Evolutionary conservation across 1,284 basidiomycete species (phyloP).

Genomic region (Cronartium quercuum): DNA sequence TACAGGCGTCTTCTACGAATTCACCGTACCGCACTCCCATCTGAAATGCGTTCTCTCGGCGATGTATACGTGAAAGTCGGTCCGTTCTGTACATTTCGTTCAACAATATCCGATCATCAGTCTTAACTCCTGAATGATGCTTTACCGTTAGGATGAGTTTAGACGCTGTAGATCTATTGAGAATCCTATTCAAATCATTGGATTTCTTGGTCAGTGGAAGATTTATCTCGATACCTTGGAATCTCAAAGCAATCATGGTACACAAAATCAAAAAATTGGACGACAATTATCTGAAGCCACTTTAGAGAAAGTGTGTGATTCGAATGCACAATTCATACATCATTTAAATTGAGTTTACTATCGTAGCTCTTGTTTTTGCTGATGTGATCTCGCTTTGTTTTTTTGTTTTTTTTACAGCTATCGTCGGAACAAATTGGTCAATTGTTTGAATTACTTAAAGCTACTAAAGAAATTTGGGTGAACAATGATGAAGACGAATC

Average conservation of each 20-base stretch:
- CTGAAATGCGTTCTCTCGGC: slow-evolving; percentile 49
- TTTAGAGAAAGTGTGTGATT: slow-evolving; percentile 24
- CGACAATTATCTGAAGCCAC: slow-evolving; percentile 43
- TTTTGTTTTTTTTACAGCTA: slow-evolving; percentile 39
- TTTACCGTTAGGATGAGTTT: slow-evolving; percentile 25
- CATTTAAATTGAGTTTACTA: background rate
- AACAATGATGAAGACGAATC: slow-evolving; percentile 8
- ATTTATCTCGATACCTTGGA: slow-evolving; percentile 47
- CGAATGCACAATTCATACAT: background rate
- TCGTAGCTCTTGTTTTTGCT: background rate
- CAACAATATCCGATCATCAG: background rate
- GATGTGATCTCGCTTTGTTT: background rate
- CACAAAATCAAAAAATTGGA: slow-evolving; percentile 40
- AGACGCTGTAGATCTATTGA: slow-evolving; percentile 41
- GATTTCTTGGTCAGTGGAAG: slow-evolving; percentile 49
- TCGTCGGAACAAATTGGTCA: slow-evolving; percentile 50
- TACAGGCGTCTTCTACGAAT: slow-evolving; percentile 47
- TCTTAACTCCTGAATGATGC: background rate
- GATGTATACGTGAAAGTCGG: slow-evolving; percentile 48
- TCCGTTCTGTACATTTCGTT: background rate
- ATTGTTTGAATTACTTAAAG: slow-evolving; percentile 46
- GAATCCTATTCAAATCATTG: slow-evolving; percentile 48
- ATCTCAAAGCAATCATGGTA: slow-evolving; percentile 25
- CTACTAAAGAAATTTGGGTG: slow-evolving; percentile 38
- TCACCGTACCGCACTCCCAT: slow-evolving; percentile 43